phyloP scores from a whole-genome alignment of 1,284 basidiomycete genomes.

The Trametes pubescens region DNA sequence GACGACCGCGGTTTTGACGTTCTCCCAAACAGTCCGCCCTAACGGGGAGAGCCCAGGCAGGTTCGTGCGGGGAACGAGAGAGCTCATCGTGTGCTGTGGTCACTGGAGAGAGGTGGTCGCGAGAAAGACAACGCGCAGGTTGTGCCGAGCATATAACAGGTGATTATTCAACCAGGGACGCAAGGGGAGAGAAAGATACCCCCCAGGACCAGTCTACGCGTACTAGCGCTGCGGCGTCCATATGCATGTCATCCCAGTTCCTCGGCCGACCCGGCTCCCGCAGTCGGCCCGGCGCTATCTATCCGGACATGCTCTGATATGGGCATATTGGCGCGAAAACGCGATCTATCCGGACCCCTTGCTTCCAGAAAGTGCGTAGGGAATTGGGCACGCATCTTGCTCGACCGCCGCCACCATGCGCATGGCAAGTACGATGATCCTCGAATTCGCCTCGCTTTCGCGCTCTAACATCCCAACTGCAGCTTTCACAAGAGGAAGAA shows the following conservation, averaged over 20 bases:
- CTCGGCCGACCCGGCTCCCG: slow-evolving; percentile 10
- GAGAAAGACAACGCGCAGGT: neutral
- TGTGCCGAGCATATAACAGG: slow-evolving; percentile 7
- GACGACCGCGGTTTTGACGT: slow-evolving; percentile 67
- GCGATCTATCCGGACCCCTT: neutral
- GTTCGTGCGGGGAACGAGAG: slow-evolving; percentile 14
- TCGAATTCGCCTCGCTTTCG: neutral
- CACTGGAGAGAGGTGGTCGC: neutral
- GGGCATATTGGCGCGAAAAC: slow-evolving; percentile 1
- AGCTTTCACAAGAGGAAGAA: slow-evolving; percentile 84
- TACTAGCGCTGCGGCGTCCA: neutral
- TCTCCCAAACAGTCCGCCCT: slow-evolving; percentile 48
- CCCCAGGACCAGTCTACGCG: neutral
- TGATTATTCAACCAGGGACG: too few species aligned
- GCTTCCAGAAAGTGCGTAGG: neutral
- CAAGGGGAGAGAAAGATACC: too few species aligned
- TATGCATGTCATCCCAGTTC: neutral
- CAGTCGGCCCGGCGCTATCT: slow-evolving; percentile 1
- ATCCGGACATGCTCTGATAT: neutral
- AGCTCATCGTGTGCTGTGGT: slow-evolving; percentile 15
- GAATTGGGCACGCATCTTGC: slow-evolving; percentile 5
- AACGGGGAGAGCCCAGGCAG: slow-evolving; percentile 20
- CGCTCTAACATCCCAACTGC: slow-evolving; percentile 4
- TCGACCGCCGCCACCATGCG: slow-evolving; percentile 51
- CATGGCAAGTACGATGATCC: slow-evolving; percentile 53